Conservation (phyloP, 352 stramenopile genomes). For the Blastocystis sp. region DNA sequence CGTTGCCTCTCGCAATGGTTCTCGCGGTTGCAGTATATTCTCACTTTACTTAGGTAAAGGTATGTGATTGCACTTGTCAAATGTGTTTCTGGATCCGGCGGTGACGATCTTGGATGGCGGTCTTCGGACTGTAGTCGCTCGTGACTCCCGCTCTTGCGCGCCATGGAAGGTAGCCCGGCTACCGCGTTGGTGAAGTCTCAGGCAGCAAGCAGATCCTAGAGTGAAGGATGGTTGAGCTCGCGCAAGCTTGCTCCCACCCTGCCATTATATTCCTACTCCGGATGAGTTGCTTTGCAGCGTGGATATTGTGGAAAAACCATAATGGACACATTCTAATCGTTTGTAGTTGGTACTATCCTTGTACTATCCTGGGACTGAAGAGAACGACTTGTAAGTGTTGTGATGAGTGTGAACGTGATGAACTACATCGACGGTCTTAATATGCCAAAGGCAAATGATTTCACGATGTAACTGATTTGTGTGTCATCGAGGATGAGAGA, state of each 20-base stretch:
- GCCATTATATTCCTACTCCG: constrained; percentile 74
- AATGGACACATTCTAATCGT: constrained; percentile 60
- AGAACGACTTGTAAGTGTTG: constrained; percentile 33
- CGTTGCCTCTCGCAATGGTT: background rate
- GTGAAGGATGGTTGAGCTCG: constrained; percentile 73
- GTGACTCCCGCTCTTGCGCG: constrained; percentile 73
- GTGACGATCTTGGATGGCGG: background rate
- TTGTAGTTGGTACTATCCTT: constrained; percentile 14
- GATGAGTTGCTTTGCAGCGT: constrained; percentile 74
- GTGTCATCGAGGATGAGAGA: constrained; percentile 61
- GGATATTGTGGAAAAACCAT: constrained; percentile 74
- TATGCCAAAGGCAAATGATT: constrained; percentile 73
- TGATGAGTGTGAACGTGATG: constrained; percentile 57
- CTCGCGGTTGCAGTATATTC: constrained; percentile 52
- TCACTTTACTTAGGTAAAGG: constrained; percentile 46
- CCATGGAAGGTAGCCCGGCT: constrained; percentile 73
- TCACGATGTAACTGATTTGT: constrained; percentile 69
- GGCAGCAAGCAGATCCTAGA: constrained; percentile 73
- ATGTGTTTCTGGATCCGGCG: constrained; percentile 31
- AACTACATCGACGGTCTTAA: constrained; percentile 75
- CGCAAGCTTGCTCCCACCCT: constrained; percentile 70
- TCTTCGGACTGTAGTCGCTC: constrained; percentile 18
- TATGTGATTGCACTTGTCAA: background rate
- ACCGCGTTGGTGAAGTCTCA: constrained; percentile 70
- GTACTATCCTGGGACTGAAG: background rate